phyloP scores from a whole-genome alignment of 192 early-diverging fungal genomes.

The Mortierella alpina region DNA sequence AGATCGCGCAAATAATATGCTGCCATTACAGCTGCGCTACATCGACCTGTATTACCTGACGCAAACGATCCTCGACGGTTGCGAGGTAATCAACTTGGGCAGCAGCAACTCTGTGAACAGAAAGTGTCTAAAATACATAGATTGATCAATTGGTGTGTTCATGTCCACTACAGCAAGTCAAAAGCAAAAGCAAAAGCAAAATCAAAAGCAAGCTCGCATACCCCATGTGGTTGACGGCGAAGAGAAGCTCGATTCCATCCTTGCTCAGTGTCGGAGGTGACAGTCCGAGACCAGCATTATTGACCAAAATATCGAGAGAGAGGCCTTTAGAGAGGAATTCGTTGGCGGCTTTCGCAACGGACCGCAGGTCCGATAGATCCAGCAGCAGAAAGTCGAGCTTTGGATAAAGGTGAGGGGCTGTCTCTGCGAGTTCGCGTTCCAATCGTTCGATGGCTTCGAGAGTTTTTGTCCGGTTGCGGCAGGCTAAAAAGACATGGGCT shows the following conservation, averaged over 20 bases:
- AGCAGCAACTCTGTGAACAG: slow-evolving; percentile 57
- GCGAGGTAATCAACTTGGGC: slow-evolving; percentile 48
- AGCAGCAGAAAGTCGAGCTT: slow-evolving; percentile 49
- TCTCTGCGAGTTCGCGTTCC: slow-evolving; percentile 44
- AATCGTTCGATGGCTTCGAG: slow-evolving; percentile 34
- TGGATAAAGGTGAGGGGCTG: slow-evolving; percentile 38
- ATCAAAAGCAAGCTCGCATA: background rate
- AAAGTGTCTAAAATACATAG: slow-evolving; percentile 32
- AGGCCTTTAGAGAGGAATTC: slow-evolving; percentile 49
- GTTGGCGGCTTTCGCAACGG: slow-evolving; percentile 38
- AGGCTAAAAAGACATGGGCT: slow-evolving; percentile 52
- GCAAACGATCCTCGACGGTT: slow-evolving; percentile 63
- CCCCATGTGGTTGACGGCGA: slow-evolving; percentile 50
- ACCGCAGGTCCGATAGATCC: slow-evolving; percentile 40
- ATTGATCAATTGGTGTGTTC: background rate
- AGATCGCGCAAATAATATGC: background rate
- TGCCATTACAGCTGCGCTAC: background rate
- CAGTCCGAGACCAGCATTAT: slow-evolving; percentile 40
- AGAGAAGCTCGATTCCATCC: slow-evolving; percentile 25
- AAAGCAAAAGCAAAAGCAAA: background rate
- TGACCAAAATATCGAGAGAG: slow-evolving; percentile 59
- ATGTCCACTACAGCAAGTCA: background rate
- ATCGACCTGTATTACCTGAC: slow-evolving; percentile 36
- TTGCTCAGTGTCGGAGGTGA: slow-evolving; percentile 30
- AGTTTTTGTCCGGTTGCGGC: slow-evolving; percentile 16